These are phyloP conservation scores for Boletellus sp. DNA, from an alignment of 768 basidiomycete genomes.

Conservation along the genomic window DNA sequence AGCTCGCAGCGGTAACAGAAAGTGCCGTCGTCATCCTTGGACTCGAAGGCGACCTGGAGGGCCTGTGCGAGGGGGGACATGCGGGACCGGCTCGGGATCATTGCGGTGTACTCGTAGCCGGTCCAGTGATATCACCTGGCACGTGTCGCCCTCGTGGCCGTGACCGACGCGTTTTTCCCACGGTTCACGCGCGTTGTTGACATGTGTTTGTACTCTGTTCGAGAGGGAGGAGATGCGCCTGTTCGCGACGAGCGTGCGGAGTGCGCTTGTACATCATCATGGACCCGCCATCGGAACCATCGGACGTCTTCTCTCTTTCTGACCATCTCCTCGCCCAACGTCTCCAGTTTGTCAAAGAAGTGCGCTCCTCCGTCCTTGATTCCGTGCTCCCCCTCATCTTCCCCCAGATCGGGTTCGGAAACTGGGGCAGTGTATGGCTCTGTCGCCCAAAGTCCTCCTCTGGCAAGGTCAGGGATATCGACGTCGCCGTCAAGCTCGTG, in stretches of 20 bases:
- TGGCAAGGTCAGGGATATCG: conserved; percentile 42
- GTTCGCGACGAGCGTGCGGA: not conserved
- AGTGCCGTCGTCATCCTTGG: conserved; percentile 19
- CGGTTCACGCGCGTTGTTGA: conserved; percentile 31
- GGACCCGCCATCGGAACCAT: conserved; percentile 22
- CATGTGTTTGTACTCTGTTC: conserved; percentile 26
- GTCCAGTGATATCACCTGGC: not conserved
- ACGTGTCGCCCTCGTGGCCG: conserved; percentile 20
- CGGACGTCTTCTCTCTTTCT: conserved; percentile 71
- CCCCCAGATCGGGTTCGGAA: conserved; percentile 80
- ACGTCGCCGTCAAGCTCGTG: conserved; percentile 91
- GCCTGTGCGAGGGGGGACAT: conserved; percentile 22
- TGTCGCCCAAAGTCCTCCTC: conserved; percentile 56
- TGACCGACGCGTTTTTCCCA: conserved; percentile 24
- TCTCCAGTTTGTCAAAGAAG: conserved; percentile 75
- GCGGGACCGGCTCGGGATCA: too few relatives aligned
- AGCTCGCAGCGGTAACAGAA: conserved; percentile 31
- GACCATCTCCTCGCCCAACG: conserved; percentile 69
- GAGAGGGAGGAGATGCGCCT: conserved; percentile 7
- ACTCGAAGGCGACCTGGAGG: conserved; percentile 19
- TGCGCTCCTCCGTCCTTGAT: conserved; percentile 22
- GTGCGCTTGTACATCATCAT: conserved; percentile 31
- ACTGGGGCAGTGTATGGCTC: conserved; percentile 91
- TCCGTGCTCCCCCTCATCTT: conserved; percentile 1
- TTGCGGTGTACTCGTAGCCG: too few relatives aligned